These are phyloP conservation scores for Gloeopeniophorella convolvens DNA, from an alignment of 768 basidiomycete genomes.

Conservation along the genomic window DNA sequence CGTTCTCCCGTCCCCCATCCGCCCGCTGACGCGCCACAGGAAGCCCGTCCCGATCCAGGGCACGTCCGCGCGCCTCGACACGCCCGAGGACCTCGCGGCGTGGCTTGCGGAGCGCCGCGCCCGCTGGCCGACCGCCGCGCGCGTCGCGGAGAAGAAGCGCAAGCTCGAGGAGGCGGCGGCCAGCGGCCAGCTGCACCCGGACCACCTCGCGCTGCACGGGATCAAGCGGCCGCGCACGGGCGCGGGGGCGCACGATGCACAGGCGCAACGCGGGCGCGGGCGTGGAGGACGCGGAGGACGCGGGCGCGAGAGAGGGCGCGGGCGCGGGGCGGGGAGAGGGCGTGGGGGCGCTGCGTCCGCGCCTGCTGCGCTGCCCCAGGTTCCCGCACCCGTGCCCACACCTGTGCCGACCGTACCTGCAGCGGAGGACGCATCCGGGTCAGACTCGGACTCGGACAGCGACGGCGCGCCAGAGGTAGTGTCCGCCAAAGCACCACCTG, in stretches of 20 bases:
- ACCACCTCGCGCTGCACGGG: constrained; percentile 36
- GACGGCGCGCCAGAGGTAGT: constrained; percentile 49
- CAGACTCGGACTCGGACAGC: constrained; percentile 23
- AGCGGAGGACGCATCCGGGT: background rate
- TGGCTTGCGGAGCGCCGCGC: constrained; percentile 90
- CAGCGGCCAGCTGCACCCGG: constrained; percentile 64
- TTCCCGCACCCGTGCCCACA: too few relatives aligned
- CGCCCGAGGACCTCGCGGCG: constrained; percentile 70
- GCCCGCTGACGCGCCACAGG: constrained; percentile 30
- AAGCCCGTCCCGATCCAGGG: constrained; percentile 74
- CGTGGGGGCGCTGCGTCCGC: background rate
- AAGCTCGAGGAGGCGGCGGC: constrained; percentile 72
- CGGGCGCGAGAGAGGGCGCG: constrained; percentile 21
- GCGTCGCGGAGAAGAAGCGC: constrained; percentile 74
- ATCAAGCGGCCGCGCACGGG: constrained; percentile 39
- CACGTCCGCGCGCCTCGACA: constrained; percentile 68
- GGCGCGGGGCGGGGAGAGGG: constrained; percentile 29
- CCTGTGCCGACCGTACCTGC: constrained; percentile 7
- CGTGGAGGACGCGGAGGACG: constrained; percentile 13
- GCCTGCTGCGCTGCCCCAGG: too few relatives aligned
- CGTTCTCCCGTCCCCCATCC: constrained; percentile 5
- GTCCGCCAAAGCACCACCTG: constrained; percentile 42
- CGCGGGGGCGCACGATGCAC: background rate
- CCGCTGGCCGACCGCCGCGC: constrained; percentile 69
- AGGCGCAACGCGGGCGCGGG: constrained; percentile 11